Conservation (phyloP, 345 rosid species). For the Syzygium aqueum region DNA sequence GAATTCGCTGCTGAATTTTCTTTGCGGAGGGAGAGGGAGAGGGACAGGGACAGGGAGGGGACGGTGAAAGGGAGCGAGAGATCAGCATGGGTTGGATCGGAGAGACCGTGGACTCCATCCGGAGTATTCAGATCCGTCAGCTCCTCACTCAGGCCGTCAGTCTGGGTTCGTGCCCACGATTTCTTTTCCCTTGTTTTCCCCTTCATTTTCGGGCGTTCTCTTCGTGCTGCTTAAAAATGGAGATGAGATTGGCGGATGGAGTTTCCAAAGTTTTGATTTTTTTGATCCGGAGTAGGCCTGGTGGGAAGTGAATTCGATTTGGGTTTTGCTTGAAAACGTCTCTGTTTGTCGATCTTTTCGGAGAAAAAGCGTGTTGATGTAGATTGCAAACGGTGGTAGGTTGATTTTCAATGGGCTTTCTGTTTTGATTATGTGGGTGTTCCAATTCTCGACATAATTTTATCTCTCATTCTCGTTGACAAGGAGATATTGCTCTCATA, state of each 20-base stretch:
- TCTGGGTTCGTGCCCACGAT: slow-evolving; percentile 44
- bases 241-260: not conserved
- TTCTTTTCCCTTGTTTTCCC: not conserved
- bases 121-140: slow-evolving; percentile 80
- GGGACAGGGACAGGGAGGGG: not conserved
- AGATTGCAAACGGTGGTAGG: not conserved
- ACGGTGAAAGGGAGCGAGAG: not conserved
- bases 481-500: not conserved
- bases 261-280: not conserved
- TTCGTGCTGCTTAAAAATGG: not conserved
- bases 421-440: not conserved
- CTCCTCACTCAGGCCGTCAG: slow-evolving; percentile 69
- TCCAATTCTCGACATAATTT: not conserved
- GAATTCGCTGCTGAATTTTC: not conserved
- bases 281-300: not conserved
- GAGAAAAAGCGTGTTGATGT: not conserved
- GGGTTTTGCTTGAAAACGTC: not conserved
- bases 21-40: not conserved
- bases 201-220: not conserved
- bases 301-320: not conserved
- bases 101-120: slow-evolving; percentile 66
- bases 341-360: not conserved
- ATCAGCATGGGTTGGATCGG: slow-evolving; percentile 65
- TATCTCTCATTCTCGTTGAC: not conserved
- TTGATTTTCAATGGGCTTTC: not conserved